Percentiles rank a stretch among this genome's conserved stretches.
phyloP scores from a whole-genome alignment of 2,329 filamentous ascomycete genomes.

The Calonectria hongkongensis region DNA sequence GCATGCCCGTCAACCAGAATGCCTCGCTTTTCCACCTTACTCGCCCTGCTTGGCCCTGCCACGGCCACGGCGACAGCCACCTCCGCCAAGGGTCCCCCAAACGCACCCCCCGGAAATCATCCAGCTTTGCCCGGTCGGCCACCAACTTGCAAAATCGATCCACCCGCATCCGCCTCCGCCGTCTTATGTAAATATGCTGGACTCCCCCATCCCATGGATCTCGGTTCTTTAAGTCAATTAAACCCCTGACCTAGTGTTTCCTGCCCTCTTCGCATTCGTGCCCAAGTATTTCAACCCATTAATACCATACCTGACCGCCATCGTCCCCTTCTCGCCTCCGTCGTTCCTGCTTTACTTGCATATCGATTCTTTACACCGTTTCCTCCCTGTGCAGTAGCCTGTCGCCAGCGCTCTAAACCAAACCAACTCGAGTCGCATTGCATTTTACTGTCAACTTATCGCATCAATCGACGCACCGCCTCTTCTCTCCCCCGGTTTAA shows the following conservation, averaged over 20 bases:
- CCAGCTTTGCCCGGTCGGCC: conserved; percentile 20
- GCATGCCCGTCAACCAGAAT: background rate
- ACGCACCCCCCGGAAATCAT: conserved; percentile 28
- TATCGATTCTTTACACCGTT: conserved; percentile 6
- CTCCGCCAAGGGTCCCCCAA: conserved; percentile 31
- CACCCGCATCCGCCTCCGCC: conserved; percentile 34
- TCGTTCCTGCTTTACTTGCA: conserved; percentile 28
- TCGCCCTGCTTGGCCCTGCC: conserved; percentile 48
- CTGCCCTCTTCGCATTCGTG: conserved; percentile 19
- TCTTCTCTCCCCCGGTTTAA: conserved; percentile 12
- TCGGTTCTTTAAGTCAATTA: conserved; percentile 39
- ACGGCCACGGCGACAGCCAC: conserved; percentile 39
- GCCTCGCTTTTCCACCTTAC: conserved; percentile 38
- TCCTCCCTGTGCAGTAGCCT: background rate
- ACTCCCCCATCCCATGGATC: conserved; percentile 36
- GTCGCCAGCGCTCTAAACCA: background rate
- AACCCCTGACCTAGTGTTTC: conserved; percentile 32
- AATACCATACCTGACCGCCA: conserved; percentile 18
- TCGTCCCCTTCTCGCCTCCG: conserved; percentile 9
- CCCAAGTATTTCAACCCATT: conserved; percentile 18
- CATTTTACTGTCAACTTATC: background rate
- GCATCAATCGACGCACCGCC: conserved; percentile 5
- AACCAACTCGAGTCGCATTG: conserved; percentile 7
- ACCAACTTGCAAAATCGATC: conserved; percentile 35
- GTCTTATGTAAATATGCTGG: conserved; percentile 42